Base-by-base conservation (phyloP, 805 yeast genomes). In the Scheffersomyces lignosus region DNA sequence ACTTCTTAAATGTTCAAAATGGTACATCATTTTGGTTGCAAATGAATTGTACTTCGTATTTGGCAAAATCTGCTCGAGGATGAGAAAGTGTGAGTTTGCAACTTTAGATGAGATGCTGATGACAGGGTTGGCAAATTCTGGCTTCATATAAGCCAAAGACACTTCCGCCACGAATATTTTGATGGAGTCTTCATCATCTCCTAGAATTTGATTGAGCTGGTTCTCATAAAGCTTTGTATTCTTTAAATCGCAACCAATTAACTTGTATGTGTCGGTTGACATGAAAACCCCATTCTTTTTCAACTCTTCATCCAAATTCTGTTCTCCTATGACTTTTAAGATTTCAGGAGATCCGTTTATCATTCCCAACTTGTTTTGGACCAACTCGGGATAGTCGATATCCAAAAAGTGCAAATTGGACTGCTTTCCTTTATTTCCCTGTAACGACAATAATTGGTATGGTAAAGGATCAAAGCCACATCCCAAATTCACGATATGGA, bases 161-260 rank as follows among this genome's bases (percentile, higher is more conserved):
- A 87, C 95, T 55, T 86, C 95, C 1, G 95, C 91, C 27, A 87
- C 70, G 51, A 83, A 87, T 2, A 86, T 68, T 31, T 72, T 78
- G 4, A 73, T 60, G 2, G 67, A 48, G n/a, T 60, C 48, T 41
- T 50, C 15, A 34, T 52, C 28, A 54, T 45, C 43, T 8, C 57
- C 32, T 7, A 60, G 52, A 10, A 70, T 45, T 2, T 37, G 18
- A 3, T 47, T 33, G 29, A 73, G 36, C 36, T 58, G 60, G 5
- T 42, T 31, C 14, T 58, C 43, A 40, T 75, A 81, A 4, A 70
- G 47, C 1, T 47, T 47, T 2, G 54, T 45, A 46, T 78, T 61
- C 35, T 82, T 77, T 43, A 86, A 60, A 53, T 86, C 83, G 57
- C 95, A 87, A 0, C 87, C 84, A 6, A 81, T 58, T 1, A 82